Conservation (phyloP, 1,284 basidiomycete species). For the Termitomyces sp. region DNA sequence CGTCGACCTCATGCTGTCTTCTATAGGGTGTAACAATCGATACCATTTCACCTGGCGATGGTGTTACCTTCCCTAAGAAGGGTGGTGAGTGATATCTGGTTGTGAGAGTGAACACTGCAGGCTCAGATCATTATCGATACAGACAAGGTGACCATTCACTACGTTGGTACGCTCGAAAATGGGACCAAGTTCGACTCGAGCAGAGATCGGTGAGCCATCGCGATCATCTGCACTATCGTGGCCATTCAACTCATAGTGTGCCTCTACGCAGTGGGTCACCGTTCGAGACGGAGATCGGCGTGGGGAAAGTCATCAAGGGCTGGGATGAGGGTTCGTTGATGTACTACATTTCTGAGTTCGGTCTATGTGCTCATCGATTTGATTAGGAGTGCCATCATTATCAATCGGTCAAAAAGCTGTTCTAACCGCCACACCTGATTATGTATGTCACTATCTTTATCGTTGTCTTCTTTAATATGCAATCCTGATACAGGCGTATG, state of each 20-base stretch:
- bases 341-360: slow-evolving; percentile 1
- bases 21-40: slow-evolving; percentile 46
- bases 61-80: slow-evolving; percentile 41
- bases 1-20: slow-evolving; percentile 6
- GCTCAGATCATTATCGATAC: slow-evolving; percentile 14
- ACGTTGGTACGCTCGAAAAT: slow-evolving; percentile 61
- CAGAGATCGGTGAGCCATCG: slow-evolving; percentile 51
- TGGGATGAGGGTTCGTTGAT: slow-evolving; percentile 80
- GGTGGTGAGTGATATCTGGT: slow-evolving; percentile 35
- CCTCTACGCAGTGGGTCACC: slow-evolving; percentile 39
- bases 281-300: slow-evolving; percentile 75
- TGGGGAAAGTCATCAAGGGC: slow-evolving; percentile 80
- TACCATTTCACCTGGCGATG: slow-evolving; percentile 38
- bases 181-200: slow-evolving; percentile 71
- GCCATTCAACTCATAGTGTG: slow-evolving; percentile 6
- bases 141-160: slow-evolving; percentile 65
- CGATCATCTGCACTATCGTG: slow-evolving; percentile 1
- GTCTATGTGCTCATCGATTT: slow-evolving; percentile 17
- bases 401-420: slow-evolving; percentile 76
- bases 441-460: slow-evolving; percentile 38
- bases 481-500: slow-evolving; percentile 51
- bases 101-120: slow-evolving; percentile 5
- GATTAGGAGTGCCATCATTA: slow-evolving; percentile 66
- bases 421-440: slow-evolving; percentile 64
- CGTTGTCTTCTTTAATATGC: neutral